These are phyloP conservation scores for Cornus suecica DNA, from an alignment of 148 eudicot genomes.

Conservation along the genomic window DNA sequence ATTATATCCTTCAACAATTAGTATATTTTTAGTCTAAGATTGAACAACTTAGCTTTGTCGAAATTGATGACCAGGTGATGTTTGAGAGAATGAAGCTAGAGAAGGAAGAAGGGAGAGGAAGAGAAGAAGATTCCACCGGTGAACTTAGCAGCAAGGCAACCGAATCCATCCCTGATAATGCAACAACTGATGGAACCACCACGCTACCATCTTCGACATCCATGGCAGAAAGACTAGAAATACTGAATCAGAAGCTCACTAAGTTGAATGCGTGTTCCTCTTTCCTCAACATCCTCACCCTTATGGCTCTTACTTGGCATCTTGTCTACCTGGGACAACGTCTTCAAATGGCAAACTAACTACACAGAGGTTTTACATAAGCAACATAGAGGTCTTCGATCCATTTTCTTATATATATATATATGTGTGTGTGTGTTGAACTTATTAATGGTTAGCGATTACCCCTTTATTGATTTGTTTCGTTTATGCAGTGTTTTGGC, in stretches of 20 bases:
- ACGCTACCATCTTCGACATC: conserved; percentile 7
- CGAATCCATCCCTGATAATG: conserved; percentile 15
- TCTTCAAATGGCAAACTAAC: conserved; percentile 22
- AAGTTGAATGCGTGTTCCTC: conserved; percentile 70
- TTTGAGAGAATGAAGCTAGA: conserved; percentile 64
- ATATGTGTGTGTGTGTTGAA: background rate
- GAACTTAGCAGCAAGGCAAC: conserved; percentile 23
- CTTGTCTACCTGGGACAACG: conserved; percentile 61
- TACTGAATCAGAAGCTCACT: conserved; percentile 40
- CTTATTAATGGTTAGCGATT: background rate
- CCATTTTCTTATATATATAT: too few relatives aligned
- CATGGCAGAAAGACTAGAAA: background rate
- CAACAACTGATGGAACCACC: conserved; percentile 11
- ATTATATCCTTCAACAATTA: too few relatives aligned
- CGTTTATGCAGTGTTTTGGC: background rate
- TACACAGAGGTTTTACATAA: background rate
- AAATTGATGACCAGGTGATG: conserved; percentile 48
- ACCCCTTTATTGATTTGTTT: too few relatives aligned
- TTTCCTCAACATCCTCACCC: conserved; percentile 48
- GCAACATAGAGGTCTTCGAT: background rate
- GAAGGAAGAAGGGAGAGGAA: conserved; percentile 77
- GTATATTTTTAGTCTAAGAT: too few relatives aligned
- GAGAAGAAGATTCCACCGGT: conserved; percentile 10
- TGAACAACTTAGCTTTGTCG: background rate
- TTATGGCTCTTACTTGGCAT: conserved; percentile 75